phyloP scores from a whole-genome alignment of 2,329 filamentous ascomycete genomes.

The Xylariaceae sp. region DNA sequence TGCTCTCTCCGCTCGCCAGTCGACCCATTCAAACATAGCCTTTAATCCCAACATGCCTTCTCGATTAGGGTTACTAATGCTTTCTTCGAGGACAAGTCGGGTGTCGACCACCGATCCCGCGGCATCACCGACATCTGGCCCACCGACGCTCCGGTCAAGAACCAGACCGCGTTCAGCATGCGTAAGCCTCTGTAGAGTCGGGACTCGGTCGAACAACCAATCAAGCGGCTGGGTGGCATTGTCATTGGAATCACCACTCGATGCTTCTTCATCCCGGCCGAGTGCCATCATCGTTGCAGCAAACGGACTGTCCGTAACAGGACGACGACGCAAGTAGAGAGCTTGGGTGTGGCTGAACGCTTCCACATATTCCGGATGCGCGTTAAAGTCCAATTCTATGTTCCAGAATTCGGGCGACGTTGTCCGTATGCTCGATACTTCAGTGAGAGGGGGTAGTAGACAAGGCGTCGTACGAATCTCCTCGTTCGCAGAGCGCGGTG shows the following conservation, averaged over 20 bases:
- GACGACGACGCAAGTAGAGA: slow-evolving; percentile 66
- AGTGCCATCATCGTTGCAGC: slow-evolving; percentile 68
- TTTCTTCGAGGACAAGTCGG: slow-evolving; percentile 58
- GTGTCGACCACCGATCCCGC: slow-evolving; percentile 56
- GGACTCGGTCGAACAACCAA: slow-evolving; percentile 65
- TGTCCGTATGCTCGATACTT: slow-evolving; percentile 54
- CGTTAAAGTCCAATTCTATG: slow-evolving; percentile 66
- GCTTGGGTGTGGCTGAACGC: slow-evolving; percentile 67
- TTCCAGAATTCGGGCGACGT: slow-evolving; percentile 70
- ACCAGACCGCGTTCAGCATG: slow-evolving; percentile 62
- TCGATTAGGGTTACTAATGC: slow-evolving; percentile 29
- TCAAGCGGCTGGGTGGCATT: slow-evolving; percentile 49
- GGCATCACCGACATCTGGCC: slow-evolving; percentile 41
- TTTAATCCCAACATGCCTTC: slow-evolving; percentile 43
- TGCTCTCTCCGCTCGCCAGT: slow-evolving; percentile 35
- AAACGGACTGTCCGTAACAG: slow-evolving; percentile 64
- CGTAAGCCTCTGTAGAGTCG: slow-evolving; percentile 47
- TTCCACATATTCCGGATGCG: slow-evolving; percentile 54
- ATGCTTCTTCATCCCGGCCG: slow-evolving; percentile 41
- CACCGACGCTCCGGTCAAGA: slow-evolving; percentile 47
- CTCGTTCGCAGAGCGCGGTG: slow-evolving; percentile 13
- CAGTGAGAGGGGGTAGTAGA: slow-evolving; percentile 58
- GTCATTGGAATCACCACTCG: slow-evolving; percentile 33
- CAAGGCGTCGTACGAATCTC: slow-evolving; percentile 51
- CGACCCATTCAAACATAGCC: slow-evolving; percentile 53